Base-by-base conservation (phyloP, 495 filamentous ascomycete genomes). In the Penicillium coffeae region DNA sequence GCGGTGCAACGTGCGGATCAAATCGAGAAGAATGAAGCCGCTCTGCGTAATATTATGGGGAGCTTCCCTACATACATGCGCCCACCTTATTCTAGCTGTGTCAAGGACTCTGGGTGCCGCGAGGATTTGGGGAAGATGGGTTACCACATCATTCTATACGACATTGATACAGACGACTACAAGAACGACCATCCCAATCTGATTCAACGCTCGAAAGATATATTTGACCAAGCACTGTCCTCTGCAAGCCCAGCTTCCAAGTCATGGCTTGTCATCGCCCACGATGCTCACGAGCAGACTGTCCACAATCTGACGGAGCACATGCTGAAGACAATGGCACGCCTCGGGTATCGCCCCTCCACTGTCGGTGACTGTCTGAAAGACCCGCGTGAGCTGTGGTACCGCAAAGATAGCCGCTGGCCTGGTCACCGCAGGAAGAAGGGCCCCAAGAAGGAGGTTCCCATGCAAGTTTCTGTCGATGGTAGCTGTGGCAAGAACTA, bases 21-120 rank as follows among this genome's bases (percentile, higher is more conserved):
- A 55, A 84, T 95, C 62, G 59, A 79, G 40, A 88, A 84, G 75
- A 87, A 88, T 48, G 89, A 93, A 64, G 87, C 85, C 47, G 89
- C 88, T 0, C 55, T 93, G 15, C 82, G 84, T 37, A 88, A 88
- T 42, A 84, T 94, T 47, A 71, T 92, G 6, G 89, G 89, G 10
- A 81, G 81, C 52, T 85, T 90, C 64, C 89, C 89, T 3, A 86
- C 87, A 2, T 95, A 94, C 62, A 90, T 94, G 86, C 77, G 85
- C 38, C 88, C 88, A 3, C 88, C 88, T 5, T 94, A 85, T 66
- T 87, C 85, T 19, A 85, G 81, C 58, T 92, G 88, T 60, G 74
- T 72, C 21, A 59, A 64, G 2, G 73, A 72, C 18, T 71, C 72
- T 3, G 69, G 68, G 12, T 91, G 88, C 58, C 68, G 80, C 44